Evolutionary conservation across 2,329 filamentous ascomycete genomes (phyloP).

Genomic region (Lizonia empirigonia): DNA sequence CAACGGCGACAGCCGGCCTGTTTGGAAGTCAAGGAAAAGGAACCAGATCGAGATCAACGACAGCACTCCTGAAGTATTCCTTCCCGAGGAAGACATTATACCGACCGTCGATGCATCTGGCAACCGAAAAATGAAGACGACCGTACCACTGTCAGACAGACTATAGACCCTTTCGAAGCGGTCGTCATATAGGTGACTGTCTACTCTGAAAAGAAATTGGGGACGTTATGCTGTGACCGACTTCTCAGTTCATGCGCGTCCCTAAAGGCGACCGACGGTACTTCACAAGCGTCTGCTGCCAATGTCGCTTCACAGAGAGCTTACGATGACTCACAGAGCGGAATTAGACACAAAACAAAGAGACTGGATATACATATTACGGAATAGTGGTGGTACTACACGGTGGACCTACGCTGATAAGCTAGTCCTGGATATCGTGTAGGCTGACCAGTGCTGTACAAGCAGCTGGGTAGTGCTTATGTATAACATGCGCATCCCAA

Average conservation of each 20-base stretch:
- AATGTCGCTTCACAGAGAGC: neutral
- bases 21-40: slow-evolving; percentile 41
- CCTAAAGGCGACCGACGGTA: neutral
- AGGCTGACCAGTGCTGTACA: neutral
- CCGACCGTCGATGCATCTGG: slow-evolving; percentile 35
- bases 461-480: neutral
- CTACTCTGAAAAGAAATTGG: neutral
- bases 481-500: neutral
- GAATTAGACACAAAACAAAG: neutral
- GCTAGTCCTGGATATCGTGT: neutral
- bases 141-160: slow-evolving; percentile 16
- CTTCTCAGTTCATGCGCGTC: neutral
- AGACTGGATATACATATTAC: neutral
- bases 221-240: neutral
- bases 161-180: neutral
- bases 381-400: neutral
- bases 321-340: neutral
- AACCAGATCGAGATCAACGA: slow-evolving; percentile 39
- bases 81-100: slow-evolving; percentile 35
- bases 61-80: slow-evolving; percentile 26
- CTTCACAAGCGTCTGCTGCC: neutral
- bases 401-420: neutral
- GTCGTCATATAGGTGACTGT: neutral
- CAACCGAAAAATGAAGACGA: slow-evolving; percentile 8
- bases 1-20: slow-evolving; percentile 33